Evolutionary conservation across 2,329 filamentous ascomycete species (phyloP), one percentile per base, ranked within the genome.

Genomic region (Paraphoma chrysanthemicola): DNA sequence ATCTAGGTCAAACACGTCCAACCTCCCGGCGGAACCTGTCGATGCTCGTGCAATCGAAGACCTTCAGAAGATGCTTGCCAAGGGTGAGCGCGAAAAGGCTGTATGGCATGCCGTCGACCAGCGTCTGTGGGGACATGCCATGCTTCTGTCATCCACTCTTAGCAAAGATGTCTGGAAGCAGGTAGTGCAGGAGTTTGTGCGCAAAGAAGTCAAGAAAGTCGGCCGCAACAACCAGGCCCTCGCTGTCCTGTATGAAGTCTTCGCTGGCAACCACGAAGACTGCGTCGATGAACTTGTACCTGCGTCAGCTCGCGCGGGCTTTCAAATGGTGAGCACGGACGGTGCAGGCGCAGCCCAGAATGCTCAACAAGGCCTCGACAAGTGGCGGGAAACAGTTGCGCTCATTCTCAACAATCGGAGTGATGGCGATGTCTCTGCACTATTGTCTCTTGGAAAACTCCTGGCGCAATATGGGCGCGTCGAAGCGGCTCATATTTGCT

Each of bases 241-340:
- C 44, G 93, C 94, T 30, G 92, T 94, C 0, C 80, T 99, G 3
- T 99, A 99, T 75, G 92, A 96, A 71, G 88, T 98, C 0, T 89
- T 99, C 58, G 95, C 93, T 23, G 94, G 95, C 0, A 99, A 97
- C 71, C 87, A 90, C 55, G 93, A 97, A 63, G 95, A 99, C 67
- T 96, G 93, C 63, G 89, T 98, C 14, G 95, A 99, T 74, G 93
- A 98, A 76, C 88, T 99, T 53, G 95, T 99, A 1, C 93, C 95
- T 5, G 89, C 90, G 2, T 96, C 96, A 63, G 95, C 95, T 16
- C 87, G 96, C 42, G 93, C 94, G 57, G 95, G 95, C 1, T 87
- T 97, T 64, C 92, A 96, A 74, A 90, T 99, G 79, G 85, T 99
- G 63, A 93, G 90, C 60, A 83, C 86, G 3, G 82, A 87, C 54